Evolutionary conservation across 441 rosid genomes (phyloP), one percentile per base, ranked within the genome.

Genomic region (Pelargonium fulgidum): DNA sequence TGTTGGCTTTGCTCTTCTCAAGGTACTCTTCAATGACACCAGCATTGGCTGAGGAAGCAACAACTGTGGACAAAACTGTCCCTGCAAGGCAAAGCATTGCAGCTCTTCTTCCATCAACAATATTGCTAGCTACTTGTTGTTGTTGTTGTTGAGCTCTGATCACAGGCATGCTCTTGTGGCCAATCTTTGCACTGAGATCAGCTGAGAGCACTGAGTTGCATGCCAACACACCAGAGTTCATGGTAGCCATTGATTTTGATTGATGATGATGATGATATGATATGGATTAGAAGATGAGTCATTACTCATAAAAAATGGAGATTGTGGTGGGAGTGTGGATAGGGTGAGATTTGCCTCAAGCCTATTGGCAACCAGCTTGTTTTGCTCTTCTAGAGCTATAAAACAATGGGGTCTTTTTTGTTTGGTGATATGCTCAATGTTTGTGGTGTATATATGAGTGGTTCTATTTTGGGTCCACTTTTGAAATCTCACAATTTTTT

Each of bases 1-100:
- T 93, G 94, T 93, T 91, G 74, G 85, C 80, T 76, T 88, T 91
- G 90, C 97, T 91, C 88, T 62, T 93, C 78, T 91, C 97, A 22
- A 91, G 95, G 87, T 93, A 93, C 0, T 89, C 96, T 8, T 93
- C 98, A 13, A 93, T 79, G 76, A 93, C 79, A 0, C 95, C 86
- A 19, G 98, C 98, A 64, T 84, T 79, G 13, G 97, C 98, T 65
- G 94, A 81, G 78, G 91, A 59, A 72, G 82, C 74, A 41, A 82
- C 79, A 56, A 87, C 87, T 1, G 91, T 77, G 44, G 92, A 75
- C 72, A 93, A 87, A 70, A 91, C 80, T 47, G 93, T 81, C 39
- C 86, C 97, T 0, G 96, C 93, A 74, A 91, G 81, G 71, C 45
- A 78, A 48, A 82, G 82, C 80, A 91, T 70, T 0, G 96, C 94